Percentiles rank a stretch among this genome's conserved stretches.
Evolutionary conservation across 768 basidiomycete species (phyloP).

Genomic region (Rhizopogon vinicolor): DNA sequence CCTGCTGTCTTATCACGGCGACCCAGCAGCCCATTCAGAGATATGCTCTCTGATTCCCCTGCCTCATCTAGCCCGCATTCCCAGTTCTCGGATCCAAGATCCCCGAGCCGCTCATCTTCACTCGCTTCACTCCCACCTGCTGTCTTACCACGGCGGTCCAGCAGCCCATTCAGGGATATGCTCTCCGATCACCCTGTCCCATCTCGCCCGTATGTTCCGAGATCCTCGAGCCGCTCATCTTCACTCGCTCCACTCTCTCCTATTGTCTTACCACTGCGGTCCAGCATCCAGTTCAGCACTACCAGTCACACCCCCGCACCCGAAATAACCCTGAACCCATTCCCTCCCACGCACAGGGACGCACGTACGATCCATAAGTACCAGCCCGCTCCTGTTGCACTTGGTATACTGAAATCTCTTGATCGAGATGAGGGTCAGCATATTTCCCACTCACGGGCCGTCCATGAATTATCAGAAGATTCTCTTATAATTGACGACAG

Average conservation of each 20-base stretch:
- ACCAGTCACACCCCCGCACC: constrained; percentile 14
- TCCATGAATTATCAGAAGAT: constrained; percentile 24
- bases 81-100: constrained; percentile 1
- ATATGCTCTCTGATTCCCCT: no score
- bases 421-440: constrained; percentile 42
- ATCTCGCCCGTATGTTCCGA: no score
- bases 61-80: neutral
- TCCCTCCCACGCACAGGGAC: constrained; percentile 14
- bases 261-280: constrained; percentile 22
- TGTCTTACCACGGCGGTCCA: no score
- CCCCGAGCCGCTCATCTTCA: no score
- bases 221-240: no score
- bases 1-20: constrained; percentile 10
- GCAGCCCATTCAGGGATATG: no score
- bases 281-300: constrained; percentile 43
- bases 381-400: constrained; percentile 29
- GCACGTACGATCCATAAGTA: constrained; percentile 22
- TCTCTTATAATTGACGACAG: constrained; percentile 16
- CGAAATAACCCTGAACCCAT: constrained; percentile 11
- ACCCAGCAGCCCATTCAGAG: no score
- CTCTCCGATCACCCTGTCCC: no score
- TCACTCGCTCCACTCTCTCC: no score
- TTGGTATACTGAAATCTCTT: constrained; percentile 57
- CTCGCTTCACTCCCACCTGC: no score
- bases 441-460: constrained; percentile 1